Conservation (phyloP, 306 rosid species). For the Lablab purpureus region DNA sequence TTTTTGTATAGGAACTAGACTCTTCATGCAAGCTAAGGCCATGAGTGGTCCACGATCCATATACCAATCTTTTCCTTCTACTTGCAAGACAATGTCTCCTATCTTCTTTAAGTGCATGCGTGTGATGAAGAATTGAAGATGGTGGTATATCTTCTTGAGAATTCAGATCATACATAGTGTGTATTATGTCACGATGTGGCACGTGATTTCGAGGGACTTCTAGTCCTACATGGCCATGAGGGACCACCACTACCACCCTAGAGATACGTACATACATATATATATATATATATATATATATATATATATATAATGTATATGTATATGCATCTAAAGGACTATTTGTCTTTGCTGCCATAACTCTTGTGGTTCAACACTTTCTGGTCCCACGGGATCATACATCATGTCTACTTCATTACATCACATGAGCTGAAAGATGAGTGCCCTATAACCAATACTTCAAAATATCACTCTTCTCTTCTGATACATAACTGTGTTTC, state of each 20-base stretch:
- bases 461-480: neutral
- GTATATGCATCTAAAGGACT: neutral
- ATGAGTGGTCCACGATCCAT: neutral
- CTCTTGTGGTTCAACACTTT: conserved; percentile 6
- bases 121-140: neutral
- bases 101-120: neutral
- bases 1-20: neutral
- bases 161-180: neutral
- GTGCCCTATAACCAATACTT: neutral
- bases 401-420: conserved; percentile 15
- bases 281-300: neutral
- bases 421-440: neutral
- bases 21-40: conserved; percentile 7
- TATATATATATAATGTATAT: neutral
- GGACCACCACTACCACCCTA: conserved; percentile 22
- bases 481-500: no score
- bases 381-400: conserved; percentile 26
- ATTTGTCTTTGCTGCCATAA: conserved; percentile 16
- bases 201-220: conserved; percentile 41
- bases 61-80: neutral
- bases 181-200: neutral
- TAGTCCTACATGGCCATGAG: neutral
- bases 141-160: neutral
- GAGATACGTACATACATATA: neutral
- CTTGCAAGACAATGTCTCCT: conserved; percentile 2